Conservation (phyloP, 495 filamentous ascomycete species). For the Pseudomonodictys pantanalensis region DNA sequence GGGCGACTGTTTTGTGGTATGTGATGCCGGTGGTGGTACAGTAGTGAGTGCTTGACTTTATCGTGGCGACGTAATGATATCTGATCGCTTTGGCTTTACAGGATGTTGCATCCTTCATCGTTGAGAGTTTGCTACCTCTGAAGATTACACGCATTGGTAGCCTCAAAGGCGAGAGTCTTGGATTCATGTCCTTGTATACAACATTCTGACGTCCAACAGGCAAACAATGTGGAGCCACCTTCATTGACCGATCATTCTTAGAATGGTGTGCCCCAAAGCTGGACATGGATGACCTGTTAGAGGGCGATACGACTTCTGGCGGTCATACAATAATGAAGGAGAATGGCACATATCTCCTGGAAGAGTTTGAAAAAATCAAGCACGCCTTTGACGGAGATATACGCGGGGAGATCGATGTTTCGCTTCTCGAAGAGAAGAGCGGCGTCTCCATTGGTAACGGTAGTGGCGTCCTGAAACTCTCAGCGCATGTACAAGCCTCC, state of each 20-base stretch:
- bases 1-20: slow-evolving; percentile 9
- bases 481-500: background rate
- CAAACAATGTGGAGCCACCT: slow-evolving; percentile 37
- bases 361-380: slow-evolving; percentile 37
- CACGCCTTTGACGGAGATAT: slow-evolving; percentile 34
- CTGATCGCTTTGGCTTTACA: background rate
- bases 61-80: background rate
- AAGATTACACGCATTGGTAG: background rate
- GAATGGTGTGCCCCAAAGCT: slow-evolving; percentile 20
- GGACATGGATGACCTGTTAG: background rate
- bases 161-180: background rate
- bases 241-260: slow-evolving; percentile 35
- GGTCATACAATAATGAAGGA: slow-evolving; percentile 33
- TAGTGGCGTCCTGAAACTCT: background rate
- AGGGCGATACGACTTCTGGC: background rate
- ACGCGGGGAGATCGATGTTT: slow-evolving; percentile 20
- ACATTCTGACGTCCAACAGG: slow-evolving; percentile 14
- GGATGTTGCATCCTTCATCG: background rate
- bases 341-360: slow-evolving; percentile 30
- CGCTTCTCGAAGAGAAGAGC: background rate
- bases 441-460: background rate
- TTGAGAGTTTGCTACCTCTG: background rate
- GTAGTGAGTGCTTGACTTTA: background rate
- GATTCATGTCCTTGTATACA: too few relatives aligned
- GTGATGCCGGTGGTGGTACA: slow-evolving; percentile 5